Conservation (phyloP, 306 rosid species). For the Lathyrus sativus region DNA sequence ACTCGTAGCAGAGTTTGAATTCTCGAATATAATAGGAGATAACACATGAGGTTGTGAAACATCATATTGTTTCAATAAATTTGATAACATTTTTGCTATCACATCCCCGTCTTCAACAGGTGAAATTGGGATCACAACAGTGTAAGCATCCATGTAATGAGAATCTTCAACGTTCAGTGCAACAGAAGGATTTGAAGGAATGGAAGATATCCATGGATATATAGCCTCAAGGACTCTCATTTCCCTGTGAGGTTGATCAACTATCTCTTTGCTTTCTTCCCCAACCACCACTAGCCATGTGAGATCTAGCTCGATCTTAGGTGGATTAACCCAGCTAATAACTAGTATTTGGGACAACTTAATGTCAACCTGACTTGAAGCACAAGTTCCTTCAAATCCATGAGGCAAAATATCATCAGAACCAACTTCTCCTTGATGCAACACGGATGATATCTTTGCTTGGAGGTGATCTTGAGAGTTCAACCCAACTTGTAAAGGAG, state of each 20-base stretch:
- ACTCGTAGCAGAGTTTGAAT: conserved; percentile 36
- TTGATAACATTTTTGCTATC: conserved; percentile 40
- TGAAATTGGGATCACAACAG: conserved; percentile 71
- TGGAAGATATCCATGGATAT: conserved; percentile 85
- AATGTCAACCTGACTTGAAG: conserved; percentile 60
- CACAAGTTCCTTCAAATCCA: conserved; percentile 80
- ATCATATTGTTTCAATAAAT: conserved; percentile 32
- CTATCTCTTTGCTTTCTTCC: conserved; percentile 79
- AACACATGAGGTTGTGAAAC: conserved; percentile 40
- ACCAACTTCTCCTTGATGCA: conserved; percentile 65
- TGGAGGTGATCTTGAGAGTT: conserved; percentile 93
- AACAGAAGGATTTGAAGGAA: conserved; percentile 72
- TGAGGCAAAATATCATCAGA: conserved; percentile 81
- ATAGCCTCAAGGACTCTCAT: conserved; percentile 89
- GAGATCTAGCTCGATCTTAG: conserved; percentile 56
- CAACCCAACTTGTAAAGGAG: conserved; percentile 77
- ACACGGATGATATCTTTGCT: conserved; percentile 63
- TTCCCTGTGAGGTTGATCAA: conserved; percentile 74
- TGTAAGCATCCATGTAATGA: conserved; percentile 38
- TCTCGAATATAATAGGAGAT: conserved; percentile 40
- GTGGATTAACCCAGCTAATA: conserved; percentile 71
- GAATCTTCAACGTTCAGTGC: conserved; percentile 52
- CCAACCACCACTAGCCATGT: conserved; percentile 88
- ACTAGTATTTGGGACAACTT: conserved; percentile 69
- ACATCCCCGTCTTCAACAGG: conserved; percentile 86